Evolutionary conservation across 2,329 filamentous ascomycete species (phyloP).

Genomic region (Penicillium sp.): DNA sequence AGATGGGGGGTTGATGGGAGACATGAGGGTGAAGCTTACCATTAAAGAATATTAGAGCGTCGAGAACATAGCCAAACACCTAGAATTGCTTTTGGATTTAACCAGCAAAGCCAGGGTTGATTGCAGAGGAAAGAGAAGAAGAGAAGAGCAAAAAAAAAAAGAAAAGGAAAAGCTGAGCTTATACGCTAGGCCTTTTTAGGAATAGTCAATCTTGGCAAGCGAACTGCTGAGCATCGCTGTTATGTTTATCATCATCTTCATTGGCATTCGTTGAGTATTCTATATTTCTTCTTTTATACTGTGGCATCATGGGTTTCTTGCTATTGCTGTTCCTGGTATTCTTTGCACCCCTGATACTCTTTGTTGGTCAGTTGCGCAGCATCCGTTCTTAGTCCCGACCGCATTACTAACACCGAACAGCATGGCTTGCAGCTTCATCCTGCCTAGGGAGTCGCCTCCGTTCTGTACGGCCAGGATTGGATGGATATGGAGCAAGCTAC

Average conservation of each 20-base stretch:
- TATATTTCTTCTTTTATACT: slow-evolving; percentile 9
- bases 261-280: slow-evolving; percentile 5
- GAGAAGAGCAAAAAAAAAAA: slow-evolving; percentile 23
- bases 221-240: slow-evolving; percentile 3
- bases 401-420: slow-evolving; percentile 34
- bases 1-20: slow-evolving; percentile 14
- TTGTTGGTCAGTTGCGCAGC: slow-evolving; percentile 32
- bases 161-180: slow-evolving; percentile 16
- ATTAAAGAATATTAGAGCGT: slow-evolving; percentile 28
- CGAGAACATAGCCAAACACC: not conserved
- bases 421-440: slow-evolving; percentile 55
- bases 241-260: slow-evolving; percentile 2
- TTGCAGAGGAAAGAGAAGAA: slow-evolving; percentile 12
- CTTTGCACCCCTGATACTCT: slow-evolving; percentile 39
- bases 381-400: not conserved
- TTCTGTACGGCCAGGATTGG: slow-evolving; percentile 44
- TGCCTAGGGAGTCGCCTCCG: slow-evolving; percentile 56
- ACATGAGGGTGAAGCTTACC: slow-evolving; percentile 26
- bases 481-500: slow-evolving; percentile 57
- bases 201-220: slow-evolving; percentile 11
- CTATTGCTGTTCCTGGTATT: slow-evolving; percentile 39
- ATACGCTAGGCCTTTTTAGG: slow-evolving; percentile 19
- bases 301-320: slow-evolving; percentile 35
- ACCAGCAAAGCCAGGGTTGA: slow-evolving; percentile 31
- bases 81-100: slow-evolving; percentile 21